These are phyloP conservation scores for Candida gorgasii DNA, from an alignment of 805 yeast genomes.

Conservation along the genomic window DNA sequence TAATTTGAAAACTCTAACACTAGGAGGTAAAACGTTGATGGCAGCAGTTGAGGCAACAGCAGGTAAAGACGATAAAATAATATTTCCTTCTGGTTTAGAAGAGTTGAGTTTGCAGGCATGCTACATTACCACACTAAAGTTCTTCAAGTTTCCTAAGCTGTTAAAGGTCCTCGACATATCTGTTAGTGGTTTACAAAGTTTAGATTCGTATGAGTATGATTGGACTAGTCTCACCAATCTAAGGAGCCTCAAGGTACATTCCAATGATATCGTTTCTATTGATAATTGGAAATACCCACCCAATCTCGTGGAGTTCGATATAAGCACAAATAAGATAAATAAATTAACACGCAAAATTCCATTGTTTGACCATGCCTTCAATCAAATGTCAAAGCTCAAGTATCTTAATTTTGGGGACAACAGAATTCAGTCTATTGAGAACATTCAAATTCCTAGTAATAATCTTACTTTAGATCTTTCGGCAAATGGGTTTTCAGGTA, in stretches of 20 bases:
- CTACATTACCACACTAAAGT: slow-evolving; percentile 15
- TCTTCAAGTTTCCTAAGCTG: slow-evolving; percentile 28
- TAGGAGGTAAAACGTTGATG: not conserved
- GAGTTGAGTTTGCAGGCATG: slow-evolving; percentile 8
- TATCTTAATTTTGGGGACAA: not conserved
- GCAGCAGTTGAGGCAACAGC: not conserved
- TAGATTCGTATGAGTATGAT: slow-evolving; percentile 22
- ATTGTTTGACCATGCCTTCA: slow-evolving; percentile 1
- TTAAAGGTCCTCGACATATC: slow-evolving; percentile 25
- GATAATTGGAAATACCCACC: slow-evolving; percentile 24
- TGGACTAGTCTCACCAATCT: slow-evolving; percentile 29
- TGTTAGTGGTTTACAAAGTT: slow-evolving; percentile 22
- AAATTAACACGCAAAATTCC: not conserved
- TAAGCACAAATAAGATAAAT: slow-evolving; percentile 23
- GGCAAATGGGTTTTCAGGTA: not conserved
- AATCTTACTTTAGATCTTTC: not conserved
- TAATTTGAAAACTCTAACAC: not conserved
- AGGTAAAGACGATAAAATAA: not conserved
- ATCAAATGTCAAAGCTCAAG: not conserved
- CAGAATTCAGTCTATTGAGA: not conserved
- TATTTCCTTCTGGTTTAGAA: slow-evolving; percentile 3
- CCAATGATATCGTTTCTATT: not conserved
- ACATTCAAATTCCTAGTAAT: not conserved
- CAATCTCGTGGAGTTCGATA: slow-evolving; percentile 22
- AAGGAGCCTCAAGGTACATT: slow-evolving; percentile 18